phyloP scores from a whole-genome alignment of 257 asterid species.

The Solanum chilense region DNA sequence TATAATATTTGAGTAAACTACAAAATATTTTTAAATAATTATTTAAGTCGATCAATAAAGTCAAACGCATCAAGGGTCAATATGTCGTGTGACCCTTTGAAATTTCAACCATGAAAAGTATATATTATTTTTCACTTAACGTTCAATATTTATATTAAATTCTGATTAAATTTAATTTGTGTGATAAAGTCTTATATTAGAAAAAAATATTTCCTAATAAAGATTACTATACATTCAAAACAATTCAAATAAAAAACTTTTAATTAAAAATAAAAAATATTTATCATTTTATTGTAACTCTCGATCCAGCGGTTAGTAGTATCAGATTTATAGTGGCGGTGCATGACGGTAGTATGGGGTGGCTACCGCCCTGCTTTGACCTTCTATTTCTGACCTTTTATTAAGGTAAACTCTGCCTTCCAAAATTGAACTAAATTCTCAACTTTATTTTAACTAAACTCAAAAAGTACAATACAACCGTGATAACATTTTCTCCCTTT shows the following conservation, averaged over 20 bases:
- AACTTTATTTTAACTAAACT: too few species aligned
- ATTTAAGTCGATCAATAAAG: not conserved
- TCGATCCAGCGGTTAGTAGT: not conserved
- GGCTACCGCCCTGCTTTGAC: not conserved
- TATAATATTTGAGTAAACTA: not conserved
- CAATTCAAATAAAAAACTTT: accelerated
- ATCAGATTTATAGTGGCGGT: not conserved
- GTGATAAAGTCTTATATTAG: accelerated
- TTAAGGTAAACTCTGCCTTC: not conserved
- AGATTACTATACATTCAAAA: accelerated
- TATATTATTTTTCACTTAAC: too few species aligned
- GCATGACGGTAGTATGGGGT: not conserved
- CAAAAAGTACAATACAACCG: not conserved
- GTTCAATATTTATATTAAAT: accelerated
- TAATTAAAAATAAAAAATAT: accelerated
- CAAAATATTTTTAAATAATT: too few species aligned
- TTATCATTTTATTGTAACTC: not conserved
- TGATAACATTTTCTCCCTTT: not conserved
- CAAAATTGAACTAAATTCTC: not conserved
- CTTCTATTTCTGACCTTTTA: not conserved
- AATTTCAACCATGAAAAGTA: not conserved
- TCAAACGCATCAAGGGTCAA: not conserved
- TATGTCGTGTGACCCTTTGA: not conserved
- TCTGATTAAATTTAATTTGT: accelerated
- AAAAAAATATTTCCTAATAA: too few species aligned